Evolutionary conservation across 1,284 basidiomycete genomes (phyloP).

Genomic region (Apiotrichum laibachii): DNA sequence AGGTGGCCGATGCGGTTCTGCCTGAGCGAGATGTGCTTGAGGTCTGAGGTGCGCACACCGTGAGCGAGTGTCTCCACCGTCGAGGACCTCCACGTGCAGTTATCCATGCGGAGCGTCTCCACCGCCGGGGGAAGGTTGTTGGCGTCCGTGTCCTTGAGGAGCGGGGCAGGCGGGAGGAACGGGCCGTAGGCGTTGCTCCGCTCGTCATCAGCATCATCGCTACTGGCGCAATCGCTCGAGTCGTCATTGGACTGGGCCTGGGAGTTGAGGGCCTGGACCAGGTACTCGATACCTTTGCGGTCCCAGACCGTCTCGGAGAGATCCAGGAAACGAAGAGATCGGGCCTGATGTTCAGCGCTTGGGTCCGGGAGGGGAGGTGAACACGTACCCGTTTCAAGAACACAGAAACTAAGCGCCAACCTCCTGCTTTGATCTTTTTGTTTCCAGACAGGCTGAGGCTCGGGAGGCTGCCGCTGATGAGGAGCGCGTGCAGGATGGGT

Average conservation of each 20-base stretch:
- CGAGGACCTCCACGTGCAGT: slow-evolving; percentile 68
- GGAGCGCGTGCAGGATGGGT: slow-evolving; percentile 82
- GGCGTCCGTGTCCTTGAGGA: slow-evolving; percentile 30
- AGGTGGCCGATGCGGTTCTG: slow-evolving; percentile 77
- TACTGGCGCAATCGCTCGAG: slow-evolving; percentile 5
- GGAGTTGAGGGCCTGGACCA: slow-evolving; percentile 65
- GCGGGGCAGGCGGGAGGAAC: slow-evolving; percentile 41
- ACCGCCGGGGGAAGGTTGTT: slow-evolving; percentile 47
- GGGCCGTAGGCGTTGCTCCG: slow-evolving; percentile 30
- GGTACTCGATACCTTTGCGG: slow-evolving; percentile 75
- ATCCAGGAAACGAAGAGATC: slow-evolving; percentile 76
- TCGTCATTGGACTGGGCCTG: slow-evolving; percentile 7
- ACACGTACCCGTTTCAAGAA: slow-evolving; percentile 67
- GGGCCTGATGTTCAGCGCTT: slow-evolving; percentile 56
- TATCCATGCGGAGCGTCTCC: slow-evolving; percentile 76
- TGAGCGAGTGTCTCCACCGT: slow-evolving; percentile 75
- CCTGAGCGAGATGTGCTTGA: slow-evolving; percentile 81
- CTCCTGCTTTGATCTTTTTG: slow-evolving; percentile 68
- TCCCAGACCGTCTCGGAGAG: slow-evolving; percentile 84
- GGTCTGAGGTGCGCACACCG: slow-evolving; percentile 71
- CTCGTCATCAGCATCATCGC: slow-evolving; percentile 7
- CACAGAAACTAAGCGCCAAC: slow-evolving; percentile 77
- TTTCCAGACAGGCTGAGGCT: slow-evolving; percentile 86
- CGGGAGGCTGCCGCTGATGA: slow-evolving; percentile 77
- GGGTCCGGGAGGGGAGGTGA: background rate